Evolutionary conservation across 2,329 filamentous ascomycete genomes (phyloP).

Genomic region (Paraphoma chrysanthemicola): DNA sequence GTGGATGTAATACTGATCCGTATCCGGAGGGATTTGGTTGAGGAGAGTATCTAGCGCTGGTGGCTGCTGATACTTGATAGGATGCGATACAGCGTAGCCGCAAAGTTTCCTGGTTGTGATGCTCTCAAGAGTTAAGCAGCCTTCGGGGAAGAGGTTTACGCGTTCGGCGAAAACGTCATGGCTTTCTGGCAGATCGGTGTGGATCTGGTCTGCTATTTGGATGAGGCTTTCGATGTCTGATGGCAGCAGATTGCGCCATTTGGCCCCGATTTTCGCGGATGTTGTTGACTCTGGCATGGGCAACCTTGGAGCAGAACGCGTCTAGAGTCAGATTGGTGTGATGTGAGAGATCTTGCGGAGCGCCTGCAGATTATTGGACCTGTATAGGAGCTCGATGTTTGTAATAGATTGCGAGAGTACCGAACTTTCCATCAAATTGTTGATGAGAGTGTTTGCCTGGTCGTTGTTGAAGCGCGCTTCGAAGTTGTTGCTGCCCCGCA

Average conservation of each 20-base stretch:
- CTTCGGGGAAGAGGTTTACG: conserved; percentile 15
- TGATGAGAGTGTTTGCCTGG: too few species aligned
- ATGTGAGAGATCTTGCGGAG: not conserved
- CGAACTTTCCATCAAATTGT: too few species aligned
- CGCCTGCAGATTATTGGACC: too few species aligned
- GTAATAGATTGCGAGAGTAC: too few species aligned
- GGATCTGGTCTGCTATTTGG: conserved; percentile 13
- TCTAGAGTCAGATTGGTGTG: not conserved
- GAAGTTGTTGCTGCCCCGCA: too few species aligned
- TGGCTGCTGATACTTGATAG: conserved; percentile 12
- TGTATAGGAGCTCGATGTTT: too few species aligned
- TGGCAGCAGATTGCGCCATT: not conserved
- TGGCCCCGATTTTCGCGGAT: not conserved
- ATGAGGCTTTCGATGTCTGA: conserved; percentile 9
- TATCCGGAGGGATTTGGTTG: conserved; percentile 5
- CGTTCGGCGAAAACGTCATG: conserved; percentile 22
- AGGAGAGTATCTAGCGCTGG: conserved; percentile 17
- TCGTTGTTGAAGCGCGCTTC: too few species aligned
- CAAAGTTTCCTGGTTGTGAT: conserved; percentile 2
- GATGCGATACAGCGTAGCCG: conserved; percentile 27
- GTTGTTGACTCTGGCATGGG: not conserved
- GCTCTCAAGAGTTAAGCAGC: conserved; percentile 19
- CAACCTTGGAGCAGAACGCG: not conserved
- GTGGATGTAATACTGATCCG: conserved; percentile 28
- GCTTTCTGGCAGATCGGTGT: conserved; percentile 22